Evolutionary conservation across 169 alveolate species (phyloP).

Genomic region (Blepharisma undulans): DNA sequence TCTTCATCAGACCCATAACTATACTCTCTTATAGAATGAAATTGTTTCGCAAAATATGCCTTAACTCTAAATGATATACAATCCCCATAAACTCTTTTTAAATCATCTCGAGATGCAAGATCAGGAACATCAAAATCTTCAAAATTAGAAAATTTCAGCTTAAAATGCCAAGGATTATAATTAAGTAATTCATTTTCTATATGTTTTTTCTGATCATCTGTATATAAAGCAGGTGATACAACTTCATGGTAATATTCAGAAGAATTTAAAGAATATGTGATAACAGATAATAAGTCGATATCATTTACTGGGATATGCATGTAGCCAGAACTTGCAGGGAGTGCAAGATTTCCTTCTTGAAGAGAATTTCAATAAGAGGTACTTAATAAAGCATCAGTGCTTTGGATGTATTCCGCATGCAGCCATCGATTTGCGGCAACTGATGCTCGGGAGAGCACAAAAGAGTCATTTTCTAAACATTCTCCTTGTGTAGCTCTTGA

Average conservation of each 20-base stretch:
- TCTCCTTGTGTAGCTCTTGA: not conserved
- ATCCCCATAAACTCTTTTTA: not conserved
- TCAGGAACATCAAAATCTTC: not conserved
- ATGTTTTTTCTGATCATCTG: not conserved
- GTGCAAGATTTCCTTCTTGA: not conserved
- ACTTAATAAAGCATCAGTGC: not conserved
- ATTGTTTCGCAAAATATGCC: constrained; percentile 66
- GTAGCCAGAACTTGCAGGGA: not conserved
- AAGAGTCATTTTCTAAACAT: not conserved
- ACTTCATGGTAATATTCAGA: not conserved
- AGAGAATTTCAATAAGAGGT: not conserved
- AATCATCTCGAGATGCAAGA: not conserved
- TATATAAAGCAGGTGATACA: too few relatives aligned
- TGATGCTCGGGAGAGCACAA: not conserved
- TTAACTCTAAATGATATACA: constrained; percentile 42
- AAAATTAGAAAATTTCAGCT: not conserved
- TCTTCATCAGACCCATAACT: constrained; percentile 61
- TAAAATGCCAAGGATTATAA: not conserved
- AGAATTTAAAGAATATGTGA: constrained; percentile 11
- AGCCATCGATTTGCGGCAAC: not conserved
- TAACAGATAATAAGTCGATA: constrained; percentile 4
- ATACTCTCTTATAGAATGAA: constrained; percentile 69
- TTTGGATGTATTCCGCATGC: not conserved
- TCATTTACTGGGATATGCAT: not conserved
- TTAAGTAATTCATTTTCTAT: not conserved